phyloP scores from a whole-genome alignment of 2,329 filamentous ascomycete genomes.

The Colletotrichum navitas region DNA sequence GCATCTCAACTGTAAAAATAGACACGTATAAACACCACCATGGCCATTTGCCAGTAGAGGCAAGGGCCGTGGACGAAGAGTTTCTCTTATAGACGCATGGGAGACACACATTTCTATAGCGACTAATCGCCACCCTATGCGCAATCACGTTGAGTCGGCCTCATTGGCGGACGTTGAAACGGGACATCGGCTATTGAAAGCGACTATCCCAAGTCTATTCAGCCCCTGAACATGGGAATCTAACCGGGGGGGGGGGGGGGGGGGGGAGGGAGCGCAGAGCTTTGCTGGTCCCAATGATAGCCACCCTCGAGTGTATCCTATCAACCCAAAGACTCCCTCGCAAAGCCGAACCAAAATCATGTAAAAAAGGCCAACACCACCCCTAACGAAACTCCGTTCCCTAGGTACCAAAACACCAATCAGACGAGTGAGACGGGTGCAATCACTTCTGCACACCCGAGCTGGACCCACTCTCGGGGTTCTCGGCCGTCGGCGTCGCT shows the following conservation, averaged over 20 bases:
- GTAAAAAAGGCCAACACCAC: conserved; percentile 39
- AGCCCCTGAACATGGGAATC: background rate
- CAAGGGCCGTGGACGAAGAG: background rate
- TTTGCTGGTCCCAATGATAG: conserved; percentile 34
- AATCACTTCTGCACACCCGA: conserved; percentile 54
- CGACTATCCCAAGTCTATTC: conserved; percentile 29
- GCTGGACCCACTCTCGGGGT: conserved; percentile 49
- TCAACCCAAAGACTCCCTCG: conserved; percentile 32
- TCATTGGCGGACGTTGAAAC: background rate
- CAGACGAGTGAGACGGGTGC: conserved; percentile 2
- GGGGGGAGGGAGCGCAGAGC: conserved; percentile 21
- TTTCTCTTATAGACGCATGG: conserved; percentile 10
- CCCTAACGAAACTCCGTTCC: conserved; percentile 45
- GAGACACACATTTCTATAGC: conserved; percentile 24
- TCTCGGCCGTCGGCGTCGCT: conserved; percentile 42
- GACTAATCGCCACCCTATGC: background rate
- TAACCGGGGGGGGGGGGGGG: background rate
- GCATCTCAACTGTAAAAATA: conserved; percentile 21
- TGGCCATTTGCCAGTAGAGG: background rate
- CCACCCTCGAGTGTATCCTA: conserved; percentile 8
- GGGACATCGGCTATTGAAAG: conserved; percentile 22
- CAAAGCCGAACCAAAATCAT: conserved; percentile 25
- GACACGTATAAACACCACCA: background rate
- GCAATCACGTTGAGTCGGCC: background rate
- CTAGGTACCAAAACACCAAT: conserved; percentile 11